Evolutionary conservation across 2,329 filamentous ascomycete genomes (phyloP), one percentile per base, ranked within the genome.

Genomic region (Talaromyces sp.): DNA sequence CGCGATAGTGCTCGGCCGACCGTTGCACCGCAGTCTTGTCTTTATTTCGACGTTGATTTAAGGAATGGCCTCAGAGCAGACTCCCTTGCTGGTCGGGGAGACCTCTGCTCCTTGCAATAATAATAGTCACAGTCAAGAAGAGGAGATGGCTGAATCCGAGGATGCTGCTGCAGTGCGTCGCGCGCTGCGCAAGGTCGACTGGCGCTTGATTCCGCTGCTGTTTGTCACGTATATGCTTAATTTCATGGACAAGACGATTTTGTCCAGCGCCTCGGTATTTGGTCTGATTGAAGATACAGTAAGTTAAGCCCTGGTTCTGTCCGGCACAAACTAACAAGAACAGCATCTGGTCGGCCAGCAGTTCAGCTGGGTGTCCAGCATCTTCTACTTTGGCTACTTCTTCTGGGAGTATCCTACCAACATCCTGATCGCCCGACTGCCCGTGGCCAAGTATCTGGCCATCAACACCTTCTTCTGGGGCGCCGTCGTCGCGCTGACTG

Each of bases 361-460:
- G 51, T 60, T 57, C 48, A 60, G 58, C 48, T 60, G 58, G 58
- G 58, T 60, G 9, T 60, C 58, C 12, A 60, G 58, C 29, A 57
- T 60, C 46, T 60, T 60, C 31, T 60, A 60, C 24, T 60, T 60
- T 32, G 77, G 77, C 3, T 80, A 79, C 63, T 69, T 80, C n/a
- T 82, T 80, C 2, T 88, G 81, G 81, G 86, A 89, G 69, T 88
- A 86, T 69, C 87, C 86, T 0, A 88, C 86, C 1, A 87, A 82
- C 67, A 80, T 83, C 14, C 78, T 89, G 29, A 77, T 89, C 12
- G 86, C 89, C 69, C 76, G 81, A 0, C 73, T 89, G 0, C 87
- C 87, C 0, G 72, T 89, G 7, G 87, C 83, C 1, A 89, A 88
- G 68, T 89, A 88, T 70, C 86, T 83, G 1, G 84, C 84, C 0